Evolutionary conservation across 2,329 filamentous ascomycete genomes (phyloP).

Genomic region (Alternaria solani): DNA sequence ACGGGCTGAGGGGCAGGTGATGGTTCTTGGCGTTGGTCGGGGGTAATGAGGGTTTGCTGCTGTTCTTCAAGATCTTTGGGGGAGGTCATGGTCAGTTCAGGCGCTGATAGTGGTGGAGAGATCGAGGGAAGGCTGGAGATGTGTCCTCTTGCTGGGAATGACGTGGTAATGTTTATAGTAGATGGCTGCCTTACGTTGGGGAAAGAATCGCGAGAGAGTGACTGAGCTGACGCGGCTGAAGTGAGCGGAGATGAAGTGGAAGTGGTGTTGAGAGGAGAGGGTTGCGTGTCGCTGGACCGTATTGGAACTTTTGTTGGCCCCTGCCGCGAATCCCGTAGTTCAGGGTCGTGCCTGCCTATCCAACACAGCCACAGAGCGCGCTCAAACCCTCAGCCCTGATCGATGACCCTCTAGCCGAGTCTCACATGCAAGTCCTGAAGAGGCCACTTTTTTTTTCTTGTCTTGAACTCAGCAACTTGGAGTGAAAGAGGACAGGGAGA

Average conservation of each 20-base stretch:
- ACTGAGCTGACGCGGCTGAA: constrained; percentile 37
- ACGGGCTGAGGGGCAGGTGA: constrained; percentile 12
- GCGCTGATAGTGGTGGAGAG: constrained; percentile 15
- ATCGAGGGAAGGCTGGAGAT: constrained; percentile 26
- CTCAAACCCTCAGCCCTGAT: background rate
- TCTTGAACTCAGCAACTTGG: background rate
- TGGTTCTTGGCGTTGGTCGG: constrained; percentile 25
- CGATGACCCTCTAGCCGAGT: constrained; percentile 12
- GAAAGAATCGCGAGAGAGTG: constrained; percentile 21
- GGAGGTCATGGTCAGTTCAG: constrained; percentile 45
- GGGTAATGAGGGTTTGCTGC: constrained; percentile 34
- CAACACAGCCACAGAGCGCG: constrained; percentile 20
- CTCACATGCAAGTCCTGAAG: constrained; percentile 20
- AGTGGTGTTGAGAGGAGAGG: constrained; percentile 12
- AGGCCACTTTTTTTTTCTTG: constrained; percentile 3
- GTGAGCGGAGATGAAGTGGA: constrained; percentile 13
- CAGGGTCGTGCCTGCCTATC: constrained; percentile 17
- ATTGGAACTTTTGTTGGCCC: constrained; percentile 20
- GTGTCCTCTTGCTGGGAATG: constrained; percentile 36
- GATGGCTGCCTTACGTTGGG: constrained; percentile 42
- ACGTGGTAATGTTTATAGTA: constrained; percentile 19
- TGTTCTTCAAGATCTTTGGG: constrained; percentile 40
- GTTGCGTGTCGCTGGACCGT: constrained; percentile 10
- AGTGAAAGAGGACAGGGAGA: background rate
- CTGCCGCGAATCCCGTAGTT: constrained; percentile 26